Evolutionary conservation across 306 rosid species (phyloP), one percentile per base, ranked within the genome.

Genomic region (Quercus berberidifolia): DNA sequence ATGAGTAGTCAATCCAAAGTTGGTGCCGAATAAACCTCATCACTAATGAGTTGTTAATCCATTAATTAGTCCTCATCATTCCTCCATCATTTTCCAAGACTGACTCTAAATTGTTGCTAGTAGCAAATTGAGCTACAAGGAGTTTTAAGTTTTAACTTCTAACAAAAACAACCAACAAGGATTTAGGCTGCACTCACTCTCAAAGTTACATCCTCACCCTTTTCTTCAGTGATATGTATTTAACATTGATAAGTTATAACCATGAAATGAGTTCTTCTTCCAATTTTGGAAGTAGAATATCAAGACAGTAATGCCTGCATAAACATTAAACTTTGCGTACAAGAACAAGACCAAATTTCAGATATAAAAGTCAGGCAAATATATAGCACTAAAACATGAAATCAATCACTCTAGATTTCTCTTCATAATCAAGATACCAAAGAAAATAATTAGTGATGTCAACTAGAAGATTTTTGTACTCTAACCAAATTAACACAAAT

Each of bases 331-430:
- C 33, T 0, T 60, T 23, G 67, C 67, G 5, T 59, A 60, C 19
- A 60, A 23, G 69, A 26, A 18, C n/a, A 63, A 63, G 30, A 63
- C 17, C 69, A 30, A 59, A 74, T 56, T 75, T 81, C 80, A 46
- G 21, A 56, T n/a, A 68, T 17, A 81, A 30, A 55, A 28, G 52
- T 17, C 75, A 56, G 52, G 20, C 4, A 30, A 63, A 31, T 15
- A 26, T 4, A 35, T 8, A 67, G 20, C 15, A 73, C 67, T 13
- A 57, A n/a, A 9, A 31, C 19, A 54, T 21, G 17, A 35, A 25
- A 15, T 13, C 25, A 51, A 60, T 64, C 69, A 76, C 55, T 67
- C 21, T 73, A 54, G 0, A 12, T 41, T 60, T 71, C 7, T 20
- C 78, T 64, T 65, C 76, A 64, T 49, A 63, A 65, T 33, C 31